Conservation (phyloP, 2,329 filamentous ascomycete species). For the Coniochaeta prunicola region DNA sequence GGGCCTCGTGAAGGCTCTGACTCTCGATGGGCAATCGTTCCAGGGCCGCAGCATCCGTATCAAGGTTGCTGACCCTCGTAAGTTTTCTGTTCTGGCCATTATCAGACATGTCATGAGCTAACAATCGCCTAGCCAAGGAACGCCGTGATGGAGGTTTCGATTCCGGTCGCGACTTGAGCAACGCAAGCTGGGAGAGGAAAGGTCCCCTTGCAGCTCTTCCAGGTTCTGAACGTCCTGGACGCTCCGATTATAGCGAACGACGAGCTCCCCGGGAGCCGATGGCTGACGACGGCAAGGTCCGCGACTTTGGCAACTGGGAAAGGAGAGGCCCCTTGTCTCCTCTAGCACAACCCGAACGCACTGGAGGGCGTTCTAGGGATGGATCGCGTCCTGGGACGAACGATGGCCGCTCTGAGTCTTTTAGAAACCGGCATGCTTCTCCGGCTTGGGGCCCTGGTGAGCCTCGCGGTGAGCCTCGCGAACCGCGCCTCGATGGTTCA, state of each 20-base stretch:
- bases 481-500: conserved; percentile 62
- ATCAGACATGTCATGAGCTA: conserved; percentile 17
- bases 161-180: conserved; percentile 67
- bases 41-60: conserved; percentile 86
- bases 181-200: conserved; percentile 79
- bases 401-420: conserved; percentile 52
- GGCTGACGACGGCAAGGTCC: conserved; percentile 66
- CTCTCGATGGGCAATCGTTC: conserved; percentile 73
- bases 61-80: conserved; percentile 96
- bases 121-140: conserved; percentile 66
- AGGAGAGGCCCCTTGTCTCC: conserved; percentile 87
- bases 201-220: conserved; percentile 52
- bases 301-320: conserved; percentile 88
- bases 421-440: conserved; percentile 58
- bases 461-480: conserved; percentile 33
- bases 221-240: conserved; percentile 37
- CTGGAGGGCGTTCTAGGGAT: conserved; percentile 40
- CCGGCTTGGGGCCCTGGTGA: conserved; percentile 65
- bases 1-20: conserved; percentile 84
- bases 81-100: conserved; percentile 32
- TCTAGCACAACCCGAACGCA: conserved; percentile 43
- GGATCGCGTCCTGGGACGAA: conserved; percentile 44
- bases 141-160: conserved; percentile 55
- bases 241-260: conserved; percentile 53
- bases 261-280: conserved; percentile 61